phyloP scores from a whole-genome alignment of 1,284 basidiomycete species.

The Pholiota adiposa region DNA sequence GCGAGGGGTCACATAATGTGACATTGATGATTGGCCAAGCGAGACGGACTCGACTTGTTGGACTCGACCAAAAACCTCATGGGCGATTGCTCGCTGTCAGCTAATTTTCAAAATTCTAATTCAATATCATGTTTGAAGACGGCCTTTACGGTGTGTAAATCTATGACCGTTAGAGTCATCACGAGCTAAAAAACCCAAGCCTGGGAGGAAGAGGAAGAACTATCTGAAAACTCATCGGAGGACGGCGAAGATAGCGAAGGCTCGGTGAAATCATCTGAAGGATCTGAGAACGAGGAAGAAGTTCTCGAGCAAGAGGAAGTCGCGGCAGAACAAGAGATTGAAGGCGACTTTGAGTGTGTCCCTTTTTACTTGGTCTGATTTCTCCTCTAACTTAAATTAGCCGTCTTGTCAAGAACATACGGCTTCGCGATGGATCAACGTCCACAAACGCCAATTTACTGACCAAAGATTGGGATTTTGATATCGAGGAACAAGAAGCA shows the following conservation, averaged over 20 bases:
- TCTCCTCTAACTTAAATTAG: slow-evolving; percentile 37
- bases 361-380: background rate
- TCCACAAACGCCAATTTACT: slow-evolving; percentile 50
- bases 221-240: slow-evolving; percentile 10
- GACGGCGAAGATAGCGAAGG: slow-evolving; percentile 19
- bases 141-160: background rate
- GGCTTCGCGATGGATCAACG: slow-evolving; percentile 48
- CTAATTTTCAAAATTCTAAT: too few relatives aligned
- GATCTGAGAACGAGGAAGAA: slow-evolving; percentile 15
- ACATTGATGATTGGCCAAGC: too few relatives aligned
- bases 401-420: slow-evolving; percentile 66
- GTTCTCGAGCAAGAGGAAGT: slow-evolving; percentile 4
- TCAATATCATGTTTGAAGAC: slow-evolving; percentile 1
- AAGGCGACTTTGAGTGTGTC: slow-evolving; percentile 51
- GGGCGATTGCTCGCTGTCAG: too few relatives aligned
- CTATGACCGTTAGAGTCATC: background rate
- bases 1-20: too few relatives aligned
- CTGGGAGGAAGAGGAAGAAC: slow-evolving; percentile 18
- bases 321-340: slow-evolving; percentile 44
- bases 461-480: slow-evolving; percentile 71
- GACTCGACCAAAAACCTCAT: too few relatives aligned
- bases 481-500: slow-evolving; percentile 64
- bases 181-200: background rate
- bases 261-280: slow-evolving; percentile 10
- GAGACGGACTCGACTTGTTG: too few relatives aligned